Evolutionary conservation across 768 basidiomycete species (phyloP).

Genomic region (Suillus alpinus): DNA sequence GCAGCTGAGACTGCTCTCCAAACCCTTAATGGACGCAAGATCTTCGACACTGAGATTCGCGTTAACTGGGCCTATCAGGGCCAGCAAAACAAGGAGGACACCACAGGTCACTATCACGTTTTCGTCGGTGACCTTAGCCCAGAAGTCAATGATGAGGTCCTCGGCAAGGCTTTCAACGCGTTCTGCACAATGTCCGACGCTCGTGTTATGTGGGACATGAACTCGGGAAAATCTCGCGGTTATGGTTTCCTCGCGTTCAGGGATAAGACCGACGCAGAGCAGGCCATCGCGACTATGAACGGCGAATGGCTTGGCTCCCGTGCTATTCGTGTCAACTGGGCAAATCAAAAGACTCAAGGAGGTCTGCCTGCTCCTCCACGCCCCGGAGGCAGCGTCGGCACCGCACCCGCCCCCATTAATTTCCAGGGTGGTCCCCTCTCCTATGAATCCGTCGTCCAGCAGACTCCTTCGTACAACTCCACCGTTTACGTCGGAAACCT

Average conservation of each 20-base stretch:
- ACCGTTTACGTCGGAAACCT: slow-evolving; percentile 99
- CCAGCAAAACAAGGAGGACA: slow-evolving; percentile 98
- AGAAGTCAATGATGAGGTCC: slow-evolving; percentile 96
- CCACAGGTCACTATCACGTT: slow-evolving; percentile 95
- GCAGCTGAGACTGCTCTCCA: slow-evolving; percentile 98
- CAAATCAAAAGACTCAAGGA: slow-evolving; percentile 97
- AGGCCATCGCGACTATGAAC: slow-evolving; percentile 99
- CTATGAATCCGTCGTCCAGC: slow-evolving; percentile 90
- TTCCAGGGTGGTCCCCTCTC: slow-evolving; percentile 86
- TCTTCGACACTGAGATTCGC: slow-evolving; percentile 98
- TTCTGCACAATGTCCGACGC: slow-evolving; percentile 97
- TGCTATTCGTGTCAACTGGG: slow-evolving; percentile 99
- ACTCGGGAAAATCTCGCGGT: slow-evolving; percentile 96
- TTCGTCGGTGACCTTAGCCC: slow-evolving; percentile 99
- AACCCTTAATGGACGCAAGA: slow-evolving; percentile 98
- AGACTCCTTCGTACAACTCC: slow-evolving; percentile 91
- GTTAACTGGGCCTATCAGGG: slow-evolving; percentile 99
- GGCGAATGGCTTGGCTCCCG: slow-evolving; percentile 98
- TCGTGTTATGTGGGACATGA: slow-evolving; percentile 99
- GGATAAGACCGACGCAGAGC: slow-evolving; percentile 98
- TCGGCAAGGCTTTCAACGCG: slow-evolving; percentile 94
- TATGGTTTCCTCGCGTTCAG: slow-evolving; percentile 99
- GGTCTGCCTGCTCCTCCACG: slow-evolving; percentile 35
- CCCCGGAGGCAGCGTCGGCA: slow-evolving; percentile 45
- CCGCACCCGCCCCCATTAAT: slow-evolving; percentile 86